phyloP scores from a whole-genome alignment of 2,329 filamentous ascomycete species.

The Arachnomyces sp. region DNA sequence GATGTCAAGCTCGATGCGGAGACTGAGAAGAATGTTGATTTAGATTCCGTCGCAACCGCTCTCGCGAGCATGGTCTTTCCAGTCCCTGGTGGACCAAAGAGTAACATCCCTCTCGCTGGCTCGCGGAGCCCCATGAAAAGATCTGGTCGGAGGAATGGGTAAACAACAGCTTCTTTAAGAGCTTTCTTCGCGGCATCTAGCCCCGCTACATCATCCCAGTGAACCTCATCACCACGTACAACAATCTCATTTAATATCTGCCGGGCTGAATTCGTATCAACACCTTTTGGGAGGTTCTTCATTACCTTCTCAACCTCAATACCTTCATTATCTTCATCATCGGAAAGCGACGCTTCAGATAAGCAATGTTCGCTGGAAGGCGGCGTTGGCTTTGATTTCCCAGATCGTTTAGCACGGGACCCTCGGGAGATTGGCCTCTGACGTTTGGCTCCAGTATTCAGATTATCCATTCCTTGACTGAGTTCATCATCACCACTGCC shows the following conservation, averaged over 20 bases:
- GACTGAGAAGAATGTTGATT: slow-evolving; percentile 94
- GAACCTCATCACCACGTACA: slow-evolving; percentile 86
- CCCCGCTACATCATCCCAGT: slow-evolving; percentile 89
- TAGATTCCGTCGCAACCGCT: slow-evolving; percentile 88
- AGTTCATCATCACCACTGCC: slow-evolving; percentile 3
- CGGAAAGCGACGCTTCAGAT: slow-evolving; percentile 31
- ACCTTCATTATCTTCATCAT: slow-evolving; percentile 46
- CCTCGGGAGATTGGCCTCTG: not conserved
- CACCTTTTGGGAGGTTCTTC: slow-evolving; percentile 69
- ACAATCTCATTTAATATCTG: slow-evolving; percentile 96
- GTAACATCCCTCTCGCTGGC: slow-evolving; percentile 85
- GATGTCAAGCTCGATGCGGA: slow-evolving; percentile 89
- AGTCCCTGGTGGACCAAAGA: slow-evolving; percentile 95
- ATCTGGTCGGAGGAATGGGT: slow-evolving; percentile 90
- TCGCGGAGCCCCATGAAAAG: slow-evolving; percentile 93
- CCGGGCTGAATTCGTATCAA: slow-evolving; percentile 74
- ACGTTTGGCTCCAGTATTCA: not conserved
- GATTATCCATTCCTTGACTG: slow-evolving; percentile 1
- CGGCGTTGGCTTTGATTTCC: slow-evolving; percentile 36
- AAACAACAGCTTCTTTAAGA: slow-evolving; percentile 90
- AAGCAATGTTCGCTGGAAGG: slow-evolving; percentile 36
- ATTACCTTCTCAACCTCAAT: slow-evolving; percentile 58
- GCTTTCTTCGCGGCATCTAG: slow-evolving; percentile 85
- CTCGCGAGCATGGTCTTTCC: slow-evolving; percentile 97
- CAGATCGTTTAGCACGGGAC: slow-evolving; percentile 16